Percentiles rank a stretch among this genome's conserved stretches.
These are phyloP conservation scores for Globisporangium okanoganense DNA, from an alignment of 352 stramenopile genomes.

Conservation along the genomic window DNA sequence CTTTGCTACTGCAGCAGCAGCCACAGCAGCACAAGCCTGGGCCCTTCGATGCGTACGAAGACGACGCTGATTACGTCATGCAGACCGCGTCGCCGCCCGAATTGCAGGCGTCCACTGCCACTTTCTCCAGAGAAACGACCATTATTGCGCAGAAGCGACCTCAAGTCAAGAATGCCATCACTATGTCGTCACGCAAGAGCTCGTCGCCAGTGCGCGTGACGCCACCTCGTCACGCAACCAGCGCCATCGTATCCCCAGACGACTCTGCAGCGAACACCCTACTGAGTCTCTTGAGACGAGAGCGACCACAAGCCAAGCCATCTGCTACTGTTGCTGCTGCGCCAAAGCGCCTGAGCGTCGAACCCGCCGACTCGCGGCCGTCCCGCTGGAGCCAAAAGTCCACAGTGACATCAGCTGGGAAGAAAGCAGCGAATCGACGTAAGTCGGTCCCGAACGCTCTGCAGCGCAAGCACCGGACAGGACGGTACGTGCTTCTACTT, in stretches of 20 bases:
- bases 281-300: neutral
- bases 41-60: neutral
- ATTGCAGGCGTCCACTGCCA: neutral
- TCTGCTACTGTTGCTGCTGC: neutral
- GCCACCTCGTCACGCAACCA: neutral
- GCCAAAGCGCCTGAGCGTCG: constrained; percentile 33
- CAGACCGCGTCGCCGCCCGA: neutral
- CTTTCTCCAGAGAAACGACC: neutral
- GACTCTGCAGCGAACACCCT: neutral
- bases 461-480: constrained; percentile 12
- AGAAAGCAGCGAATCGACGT: constrained; percentile 32
- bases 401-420: constrained; percentile 12
- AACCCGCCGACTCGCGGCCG: constrained; percentile 45
- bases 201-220: neutral
- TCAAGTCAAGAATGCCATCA: neutral
- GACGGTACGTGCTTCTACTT: neutral
- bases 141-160: neutral
- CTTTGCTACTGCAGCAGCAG: constrained; percentile 40
- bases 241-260: neutral
- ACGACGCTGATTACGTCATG: neutral
- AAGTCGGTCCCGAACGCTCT: constrained; percentile 30
- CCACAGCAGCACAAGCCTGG: constrained; percentile 8
- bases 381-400: constrained; percentile 33
- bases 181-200: neutral
- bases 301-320: neutral